Evolutionary conservation across 2,329 filamentous ascomycete species (phyloP), one percentile per base, ranked within the genome.

Genomic region (Nakataea oryzae): DNA sequence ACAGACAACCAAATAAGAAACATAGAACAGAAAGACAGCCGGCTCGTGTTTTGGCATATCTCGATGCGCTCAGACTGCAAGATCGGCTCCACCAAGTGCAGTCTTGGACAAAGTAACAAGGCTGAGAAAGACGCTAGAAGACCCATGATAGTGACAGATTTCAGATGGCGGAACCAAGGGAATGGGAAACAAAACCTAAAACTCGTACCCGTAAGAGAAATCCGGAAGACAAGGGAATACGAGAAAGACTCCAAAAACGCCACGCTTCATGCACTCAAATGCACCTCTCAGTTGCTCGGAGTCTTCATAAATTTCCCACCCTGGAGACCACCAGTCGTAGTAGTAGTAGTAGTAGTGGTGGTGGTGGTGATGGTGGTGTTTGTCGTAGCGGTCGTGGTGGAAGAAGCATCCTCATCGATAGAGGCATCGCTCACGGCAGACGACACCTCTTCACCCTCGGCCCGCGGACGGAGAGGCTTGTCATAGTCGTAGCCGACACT

Each of bases 401-500:
- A 27, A 27, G 24, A 12, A 28, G 54, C 54, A 24, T n/a, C 54
- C 21, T 13, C 24, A 14, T 55, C 54, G 58, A 24, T 32, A 29
- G 12, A n/a, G 26, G 32, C 26, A 24, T 54, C 58, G 3, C 21
- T 21, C 2, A 28, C 59, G 50, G 59, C 29, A 29, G 5, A 3
- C 27, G 59, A 4, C n/a, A 32, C 60, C 21, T 59, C 60, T 0
- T 63, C 63, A 30, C 47, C 62, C 47, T 34, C 47, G 21, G 27
- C 57, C 13, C 55, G 63, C 4, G 65, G 64, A 64, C 65, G 65
- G 54, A 84, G 67, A 4, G 80, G 81, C n/a, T 79, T 73, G 12
- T 70, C 70, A 0, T 86, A 80, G 72, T 97, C 92, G 73, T 97
- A 99, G 3, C 92, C 92, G 0, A 97, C 83, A 54, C 86, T 84